Evolutionary conservation across 2,329 filamentous ascomycete genomes (phyloP).

Genomic region (Scedosporium dehoogii): DNA sequence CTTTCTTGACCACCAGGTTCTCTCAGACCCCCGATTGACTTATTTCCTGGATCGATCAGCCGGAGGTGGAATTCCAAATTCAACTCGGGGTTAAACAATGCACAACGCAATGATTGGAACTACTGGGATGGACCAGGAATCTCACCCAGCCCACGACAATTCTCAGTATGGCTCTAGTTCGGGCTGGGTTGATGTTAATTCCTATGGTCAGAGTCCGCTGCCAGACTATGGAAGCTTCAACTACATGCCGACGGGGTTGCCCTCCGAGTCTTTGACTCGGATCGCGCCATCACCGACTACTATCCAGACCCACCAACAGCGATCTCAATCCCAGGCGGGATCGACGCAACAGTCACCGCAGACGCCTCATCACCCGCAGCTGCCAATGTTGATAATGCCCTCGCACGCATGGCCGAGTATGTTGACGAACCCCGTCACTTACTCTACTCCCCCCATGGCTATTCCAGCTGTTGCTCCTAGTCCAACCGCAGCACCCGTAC

Average conservation of each 20-base stretch:
- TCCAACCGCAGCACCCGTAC: neutral
- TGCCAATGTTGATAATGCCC: slow-evolving; percentile 65
- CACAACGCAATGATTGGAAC: slow-evolving; percentile 35
- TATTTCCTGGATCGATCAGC: neutral
- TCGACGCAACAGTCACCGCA: slow-evolving; percentile 28
- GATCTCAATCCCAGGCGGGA: slow-evolving; percentile 16
- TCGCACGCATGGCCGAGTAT: slow-evolving; percentile 70
- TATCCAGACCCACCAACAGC: slow-evolving; percentile 33
- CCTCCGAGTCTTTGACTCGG: slow-evolving; percentile 38
- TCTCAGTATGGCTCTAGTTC: slow-evolving; percentile 30
- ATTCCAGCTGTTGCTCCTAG: slow-evolving; percentile 30
- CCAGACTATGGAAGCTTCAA: slow-evolving; percentile 54
- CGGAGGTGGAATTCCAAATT: too few relatives aligned
- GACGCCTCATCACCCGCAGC: slow-evolving; percentile 33
- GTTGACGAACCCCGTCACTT: slow-evolving; percentile 61
- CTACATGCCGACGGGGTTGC: slow-evolving; percentile 45
- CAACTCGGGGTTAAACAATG: slow-evolving; percentile 21
- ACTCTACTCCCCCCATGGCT: slow-evolving; percentile 47
- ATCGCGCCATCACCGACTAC: slow-evolving; percentile 53
- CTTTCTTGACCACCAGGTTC: too few relatives aligned
- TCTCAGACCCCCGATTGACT: neutral
- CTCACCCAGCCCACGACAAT: slow-evolving; percentile 32
- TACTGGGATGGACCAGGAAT: slow-evolving; percentile 35
- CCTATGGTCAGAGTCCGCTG: slow-evolving; percentile 57
- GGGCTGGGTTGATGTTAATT: slow-evolving; percentile 45